Conservation (phyloP, 1,139 yeast species). For the Diutina ranongensis region DNA sequence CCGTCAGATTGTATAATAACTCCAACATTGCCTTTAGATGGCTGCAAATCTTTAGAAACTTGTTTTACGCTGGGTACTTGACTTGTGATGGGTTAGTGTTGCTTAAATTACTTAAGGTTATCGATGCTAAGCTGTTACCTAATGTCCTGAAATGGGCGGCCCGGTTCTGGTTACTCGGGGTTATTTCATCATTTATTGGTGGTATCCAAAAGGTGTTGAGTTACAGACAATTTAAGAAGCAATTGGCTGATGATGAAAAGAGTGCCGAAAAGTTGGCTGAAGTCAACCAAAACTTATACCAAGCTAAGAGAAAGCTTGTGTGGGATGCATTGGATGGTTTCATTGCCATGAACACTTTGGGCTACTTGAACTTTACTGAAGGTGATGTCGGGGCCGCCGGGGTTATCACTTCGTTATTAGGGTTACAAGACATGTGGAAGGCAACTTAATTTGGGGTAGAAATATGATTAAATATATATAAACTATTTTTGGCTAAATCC, state of each 20-base stretch:
- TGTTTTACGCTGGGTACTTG: slow-evolving; percentile 68
- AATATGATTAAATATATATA: too few relatives aligned
- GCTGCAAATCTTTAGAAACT: slow-evolving; percentile 53
- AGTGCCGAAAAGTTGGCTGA: slow-evolving; percentile 16
- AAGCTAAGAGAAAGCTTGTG: slow-evolving; percentile 51
- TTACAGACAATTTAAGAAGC: slow-evolving; percentile 2
- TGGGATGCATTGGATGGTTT: slow-evolving; percentile 74
- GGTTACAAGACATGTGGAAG: slow-evolving; percentile 64
- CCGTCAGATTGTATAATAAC: slow-evolving; percentile 59
- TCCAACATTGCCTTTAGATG: slow-evolving; percentile 56
- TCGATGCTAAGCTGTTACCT: slow-evolving; percentile 25
- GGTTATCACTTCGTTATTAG: slow-evolving; percentile 67
- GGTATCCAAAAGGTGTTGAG: slow-evolving; percentile 3
- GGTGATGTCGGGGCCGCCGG: slow-evolving; percentile 84
- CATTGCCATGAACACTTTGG: slow-evolving; percentile 64
- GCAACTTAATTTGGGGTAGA: slow-evolving; percentile 12
- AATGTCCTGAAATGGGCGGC: slow-evolving; percentile 33
- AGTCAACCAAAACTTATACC: slow-evolving; percentile 21
- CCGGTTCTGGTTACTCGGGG: slow-evolving; percentile 71
- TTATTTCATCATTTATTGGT: slow-evolving; percentile 26
- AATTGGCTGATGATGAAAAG: slow-evolving; percentile 15
- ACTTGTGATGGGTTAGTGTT: slow-evolving; percentile 63
- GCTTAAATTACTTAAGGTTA: slow-evolving; percentile 42
- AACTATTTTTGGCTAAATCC: background rate
- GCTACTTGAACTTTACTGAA: slow-evolving; percentile 54